Conservation (phyloP, 139 green algal species). For the Gonium pectorale region DNA sequence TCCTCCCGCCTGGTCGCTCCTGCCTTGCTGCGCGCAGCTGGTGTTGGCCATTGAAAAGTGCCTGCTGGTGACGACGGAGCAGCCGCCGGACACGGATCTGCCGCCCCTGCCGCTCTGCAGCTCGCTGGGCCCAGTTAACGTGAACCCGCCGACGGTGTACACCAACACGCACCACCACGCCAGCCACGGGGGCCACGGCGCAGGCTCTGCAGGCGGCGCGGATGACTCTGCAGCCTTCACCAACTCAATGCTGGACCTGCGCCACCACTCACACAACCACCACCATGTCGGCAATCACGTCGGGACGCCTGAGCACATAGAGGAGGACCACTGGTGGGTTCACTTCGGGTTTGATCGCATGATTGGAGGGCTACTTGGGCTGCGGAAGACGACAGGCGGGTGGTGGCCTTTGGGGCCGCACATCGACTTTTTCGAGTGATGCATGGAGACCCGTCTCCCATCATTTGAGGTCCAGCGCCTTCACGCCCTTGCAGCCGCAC, state of each 20-base stretch:
- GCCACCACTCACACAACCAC: conserved; percentile 11
- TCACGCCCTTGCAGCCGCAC: too few relatives aligned
- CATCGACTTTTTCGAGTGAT: too few relatives aligned
- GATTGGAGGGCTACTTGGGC: too few relatives aligned
- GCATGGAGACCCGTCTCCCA: too few relatives aligned
- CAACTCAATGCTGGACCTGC: conserved; percentile 27
- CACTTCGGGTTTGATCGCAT: too few relatives aligned
- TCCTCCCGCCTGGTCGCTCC: too few relatives aligned
- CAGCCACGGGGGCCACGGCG: conserved; percentile 6
- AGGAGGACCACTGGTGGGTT: conserved; percentile 53
- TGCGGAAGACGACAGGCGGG: too few relatives aligned
- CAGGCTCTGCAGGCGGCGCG: neutral
- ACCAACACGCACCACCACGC: conserved; percentile 3
- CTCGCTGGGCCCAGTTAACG: conserved; percentile 30
- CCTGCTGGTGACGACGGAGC: conserved; percentile 66
- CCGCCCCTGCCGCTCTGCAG: conserved; percentile 29
- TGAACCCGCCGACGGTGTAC: conserved; percentile 31
- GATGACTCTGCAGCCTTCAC: conserved; percentile 37
- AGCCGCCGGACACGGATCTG: conserved; percentile 18
- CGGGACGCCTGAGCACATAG: conserved; percentile 40
- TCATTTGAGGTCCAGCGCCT: too few relatives aligned
- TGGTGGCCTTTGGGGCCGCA: too few relatives aligned
- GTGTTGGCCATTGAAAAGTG: conserved; percentile 69
- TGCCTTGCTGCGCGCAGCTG: conserved; percentile 7
- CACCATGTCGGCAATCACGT: conserved; percentile 23